Evolutionary conservation across 306 rosid genomes (phyloP).

Genomic region (Albizia julibrissin): DNA sequence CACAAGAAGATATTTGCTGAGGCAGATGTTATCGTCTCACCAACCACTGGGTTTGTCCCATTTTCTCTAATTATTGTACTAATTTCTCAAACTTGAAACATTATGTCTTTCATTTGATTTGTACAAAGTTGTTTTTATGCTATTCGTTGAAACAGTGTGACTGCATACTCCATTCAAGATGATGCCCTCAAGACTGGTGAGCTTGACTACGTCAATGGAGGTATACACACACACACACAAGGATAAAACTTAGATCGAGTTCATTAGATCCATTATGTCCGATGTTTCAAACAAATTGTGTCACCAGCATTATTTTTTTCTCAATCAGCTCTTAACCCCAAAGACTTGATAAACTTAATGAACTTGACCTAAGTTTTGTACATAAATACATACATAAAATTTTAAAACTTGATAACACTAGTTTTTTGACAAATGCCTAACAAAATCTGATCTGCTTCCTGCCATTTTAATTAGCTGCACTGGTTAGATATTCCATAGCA

Average conservation of each 20-base stretch:
- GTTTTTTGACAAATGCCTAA: neutral
- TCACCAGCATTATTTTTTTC: no score
- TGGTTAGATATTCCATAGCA: constrained; percentile 77
- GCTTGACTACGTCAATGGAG: constrained; percentile 96
- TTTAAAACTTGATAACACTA: neutral
- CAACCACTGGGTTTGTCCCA: constrained; percentile 73
- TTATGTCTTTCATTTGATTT: neutral
- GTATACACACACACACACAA: constrained; percentile 30
- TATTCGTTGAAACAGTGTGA: constrained; percentile 59
- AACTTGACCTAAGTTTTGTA: no score
- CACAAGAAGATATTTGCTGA: constrained; percentile 69
- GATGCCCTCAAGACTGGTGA: constrained; percentile 88
- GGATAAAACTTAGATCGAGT: no score
- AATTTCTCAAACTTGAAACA: constrained; percentile 13
- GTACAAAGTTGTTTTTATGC: neutral
- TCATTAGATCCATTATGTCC: no score
- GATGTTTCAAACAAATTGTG: no score
- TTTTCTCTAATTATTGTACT: neutral
- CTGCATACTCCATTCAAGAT: constrained; percentile 80
- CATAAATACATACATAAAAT: neutral
- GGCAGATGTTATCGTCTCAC: constrained; percentile 91
- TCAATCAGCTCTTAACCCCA: no score
- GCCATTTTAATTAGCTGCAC: constrained; percentile 69
- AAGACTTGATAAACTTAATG: no score
- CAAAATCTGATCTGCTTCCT: constrained; percentile 17